Conservation (phyloP, 1,139 yeast genomes). For the Trichomonascaceae sp. region DNA sequence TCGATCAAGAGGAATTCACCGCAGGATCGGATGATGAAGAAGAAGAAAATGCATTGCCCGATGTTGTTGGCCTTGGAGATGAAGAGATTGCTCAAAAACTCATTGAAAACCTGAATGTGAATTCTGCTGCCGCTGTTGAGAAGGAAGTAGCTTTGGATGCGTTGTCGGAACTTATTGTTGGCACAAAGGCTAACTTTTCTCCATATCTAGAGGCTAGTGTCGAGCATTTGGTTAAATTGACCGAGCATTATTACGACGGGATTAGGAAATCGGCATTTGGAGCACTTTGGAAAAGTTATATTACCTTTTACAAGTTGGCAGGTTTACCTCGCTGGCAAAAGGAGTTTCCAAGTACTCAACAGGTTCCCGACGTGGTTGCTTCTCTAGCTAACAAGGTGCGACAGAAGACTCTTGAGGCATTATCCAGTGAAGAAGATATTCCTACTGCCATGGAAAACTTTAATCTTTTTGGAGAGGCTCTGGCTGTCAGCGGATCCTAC, state of each 20-base stretch:
- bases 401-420: constrained; percentile 52
- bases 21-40: constrained; percentile 33
- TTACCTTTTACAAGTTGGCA: constrained; percentile 52
- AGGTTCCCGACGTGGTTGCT: constrained; percentile 38
- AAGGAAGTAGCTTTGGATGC: constrained; percentile 97
- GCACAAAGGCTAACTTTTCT: constrained; percentile 74
- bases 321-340: constrained; percentile 51
- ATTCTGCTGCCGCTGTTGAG: constrained; percentile 93
- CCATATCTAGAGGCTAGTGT: constrained; percentile 72
- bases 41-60: constrained; percentile 22
- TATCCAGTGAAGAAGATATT: constrained; percentile 73
- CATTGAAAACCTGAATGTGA: constrained; percentile 45
- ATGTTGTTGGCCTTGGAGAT: constrained; percentile 23
- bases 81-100: constrained; percentile 61
- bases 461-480: constrained; percentile 66
- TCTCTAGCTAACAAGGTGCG: constrained; percentile 63
- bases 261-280: constrained; percentile 83
- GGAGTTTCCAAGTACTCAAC: constrained; percentile 53
- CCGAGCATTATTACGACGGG: constrained; percentile 77
- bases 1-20: constrained; percentile 55
- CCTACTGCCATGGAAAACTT: constrained; percentile 75
- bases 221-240: constrained; percentile 60
- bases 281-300: constrained; percentile 76
- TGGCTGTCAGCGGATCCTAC: constrained; percentile 66
- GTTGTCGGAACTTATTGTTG: constrained; percentile 78